phyloP scores from a whole-genome alignment of 2,329 filamentous ascomycete species.

The Verticillium klebahnii region DNA sequence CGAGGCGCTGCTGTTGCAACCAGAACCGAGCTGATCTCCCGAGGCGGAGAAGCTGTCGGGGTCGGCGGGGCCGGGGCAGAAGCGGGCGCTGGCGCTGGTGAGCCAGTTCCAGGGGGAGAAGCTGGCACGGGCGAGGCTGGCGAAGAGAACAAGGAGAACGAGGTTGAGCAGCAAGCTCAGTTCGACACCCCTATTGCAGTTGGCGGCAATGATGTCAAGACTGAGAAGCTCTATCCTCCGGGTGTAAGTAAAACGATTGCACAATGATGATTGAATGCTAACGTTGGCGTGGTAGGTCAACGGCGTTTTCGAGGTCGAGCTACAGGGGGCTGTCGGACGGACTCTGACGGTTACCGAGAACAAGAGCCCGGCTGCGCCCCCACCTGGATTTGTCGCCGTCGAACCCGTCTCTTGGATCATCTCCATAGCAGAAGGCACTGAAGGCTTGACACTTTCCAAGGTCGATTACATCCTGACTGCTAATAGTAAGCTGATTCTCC shows the following conservation, averaged over 20 bases:
- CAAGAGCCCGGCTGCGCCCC: conserved; percentile 24
- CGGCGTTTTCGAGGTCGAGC: conserved; percentile 33
- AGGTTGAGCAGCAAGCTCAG: conserved; percentile 23
- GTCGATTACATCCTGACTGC: conserved; percentile 33
- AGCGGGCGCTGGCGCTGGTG: neutral
- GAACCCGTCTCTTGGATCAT: conserved; percentile 31
- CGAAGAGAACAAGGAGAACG: conserved; percentile 14
- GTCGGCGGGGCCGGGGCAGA: neutral
- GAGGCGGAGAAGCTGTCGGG: neutral
- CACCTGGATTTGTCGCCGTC: conserved; percentile 29
- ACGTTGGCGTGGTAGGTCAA: conserved; percentile 12
- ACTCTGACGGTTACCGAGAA: conserved; percentile 32
- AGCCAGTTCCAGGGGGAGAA: conserved; percentile 2
- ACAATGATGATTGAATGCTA: neutral
- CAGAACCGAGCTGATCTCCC: neutral
- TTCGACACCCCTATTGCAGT: conserved; percentile 24
- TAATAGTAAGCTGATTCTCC: conserved; percentile 21
- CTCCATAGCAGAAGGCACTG: conserved; percentile 23
- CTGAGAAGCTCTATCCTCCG: conserved; percentile 25
- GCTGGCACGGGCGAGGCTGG: conserved; percentile 1
- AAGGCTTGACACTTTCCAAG: conserved; percentile 29
- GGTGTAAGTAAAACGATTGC: conserved; percentile 19
- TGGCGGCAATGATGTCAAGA: conserved; percentile 24
- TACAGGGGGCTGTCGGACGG: conserved; percentile 27
- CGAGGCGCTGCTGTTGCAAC: neutral